phyloP scores from a whole-genome alignment of 2,329 filamentous ascomycete species.

The Zopfia rhizophila region DNA sequence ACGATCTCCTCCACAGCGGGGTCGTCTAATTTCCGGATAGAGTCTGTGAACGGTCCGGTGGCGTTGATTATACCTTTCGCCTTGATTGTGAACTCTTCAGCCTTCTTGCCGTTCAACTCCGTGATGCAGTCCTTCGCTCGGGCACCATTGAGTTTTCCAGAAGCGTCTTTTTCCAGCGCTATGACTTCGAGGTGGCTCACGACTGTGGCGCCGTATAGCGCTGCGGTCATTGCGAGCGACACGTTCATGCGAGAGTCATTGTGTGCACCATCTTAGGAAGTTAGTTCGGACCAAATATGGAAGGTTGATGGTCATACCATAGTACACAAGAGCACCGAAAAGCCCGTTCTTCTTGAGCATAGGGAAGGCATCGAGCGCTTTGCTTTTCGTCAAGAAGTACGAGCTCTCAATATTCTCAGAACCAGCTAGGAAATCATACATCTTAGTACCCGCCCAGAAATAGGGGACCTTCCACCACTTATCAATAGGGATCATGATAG shows the following conservation, averaged over 20 bases:
- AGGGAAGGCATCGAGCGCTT: conserved; percentile 86
- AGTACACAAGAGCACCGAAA: conserved; percentile 86
- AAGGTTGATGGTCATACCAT: conserved; percentile 62
- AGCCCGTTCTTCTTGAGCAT: conserved; percentile 85
- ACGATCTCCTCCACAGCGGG: conserved; percentile 78
- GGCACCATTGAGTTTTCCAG: conserved; percentile 79
- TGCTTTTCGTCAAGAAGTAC: conserved; percentile 87
- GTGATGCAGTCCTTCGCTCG: conserved; percentile 75
- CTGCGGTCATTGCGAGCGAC: conserved; percentile 86
- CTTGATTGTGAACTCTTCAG: conserved; percentile 74
- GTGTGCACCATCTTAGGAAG: conserved; percentile 76
- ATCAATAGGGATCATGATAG: conserved; percentile 84
- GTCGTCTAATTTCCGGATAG: conserved; percentile 87
- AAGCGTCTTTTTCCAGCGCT: conserved; percentile 76
- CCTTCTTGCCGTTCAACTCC: conserved; percentile 70
- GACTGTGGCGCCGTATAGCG: conserved; percentile 84
- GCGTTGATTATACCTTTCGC: conserved; percentile 89
- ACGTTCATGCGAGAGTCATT: conserved; percentile 95
- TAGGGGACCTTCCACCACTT: conserved; percentile 87
- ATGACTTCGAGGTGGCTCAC: conserved; percentile 88
- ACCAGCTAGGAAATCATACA: conserved; percentile 86
- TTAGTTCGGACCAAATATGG: conserved; percentile 32
- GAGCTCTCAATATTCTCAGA: conserved; percentile 89
- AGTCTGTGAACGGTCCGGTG: conserved; percentile 87
- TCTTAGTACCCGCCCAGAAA: conserved; percentile 81